Conservation (phyloP, 164 flowering plant species). For the Cinnamomum chago region DNA sequence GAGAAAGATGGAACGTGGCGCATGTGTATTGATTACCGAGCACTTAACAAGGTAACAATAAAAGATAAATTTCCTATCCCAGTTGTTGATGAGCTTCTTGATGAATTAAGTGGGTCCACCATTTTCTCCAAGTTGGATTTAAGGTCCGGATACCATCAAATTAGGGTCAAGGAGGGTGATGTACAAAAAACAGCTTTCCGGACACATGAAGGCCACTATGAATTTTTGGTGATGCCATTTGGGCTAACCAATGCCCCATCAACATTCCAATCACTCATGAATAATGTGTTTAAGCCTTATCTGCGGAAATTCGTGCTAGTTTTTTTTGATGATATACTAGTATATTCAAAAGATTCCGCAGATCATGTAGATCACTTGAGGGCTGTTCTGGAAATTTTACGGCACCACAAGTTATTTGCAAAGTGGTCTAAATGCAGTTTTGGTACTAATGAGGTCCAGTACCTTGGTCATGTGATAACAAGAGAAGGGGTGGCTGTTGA, state of each 20-base stretch:
- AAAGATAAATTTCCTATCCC: background rate
- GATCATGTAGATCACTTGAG: background rate
- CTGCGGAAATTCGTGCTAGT: background rate
- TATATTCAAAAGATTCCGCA: background rate
- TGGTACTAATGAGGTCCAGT: background rate
- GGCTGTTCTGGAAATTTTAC: background rate
- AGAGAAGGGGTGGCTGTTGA: background rate
- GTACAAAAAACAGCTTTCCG: constrained; percentile 1
- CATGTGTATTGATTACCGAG: constrained; percentile 4
- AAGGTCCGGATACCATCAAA: background rate
- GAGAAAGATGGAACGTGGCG: background rate
- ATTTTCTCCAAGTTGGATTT: constrained; percentile 3
- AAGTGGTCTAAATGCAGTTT: background rate
- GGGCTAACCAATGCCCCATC: background rate
- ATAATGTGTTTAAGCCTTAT: background rate
- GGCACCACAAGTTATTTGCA: background rate
- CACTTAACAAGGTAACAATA: background rate
- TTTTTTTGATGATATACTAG: background rate
- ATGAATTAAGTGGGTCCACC: background rate
- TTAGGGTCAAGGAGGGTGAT: background rate
- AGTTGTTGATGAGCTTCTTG: background rate
- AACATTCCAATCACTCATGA: constrained; percentile 3
- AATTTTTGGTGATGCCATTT: constrained; percentile 5
- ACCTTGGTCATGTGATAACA: background rate
- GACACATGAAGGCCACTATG: constrained; percentile 4